phyloP scores from a whole-genome alignment of 2,329 filamentous ascomycete species.

The Corinectria fuckeliana region DNA sequence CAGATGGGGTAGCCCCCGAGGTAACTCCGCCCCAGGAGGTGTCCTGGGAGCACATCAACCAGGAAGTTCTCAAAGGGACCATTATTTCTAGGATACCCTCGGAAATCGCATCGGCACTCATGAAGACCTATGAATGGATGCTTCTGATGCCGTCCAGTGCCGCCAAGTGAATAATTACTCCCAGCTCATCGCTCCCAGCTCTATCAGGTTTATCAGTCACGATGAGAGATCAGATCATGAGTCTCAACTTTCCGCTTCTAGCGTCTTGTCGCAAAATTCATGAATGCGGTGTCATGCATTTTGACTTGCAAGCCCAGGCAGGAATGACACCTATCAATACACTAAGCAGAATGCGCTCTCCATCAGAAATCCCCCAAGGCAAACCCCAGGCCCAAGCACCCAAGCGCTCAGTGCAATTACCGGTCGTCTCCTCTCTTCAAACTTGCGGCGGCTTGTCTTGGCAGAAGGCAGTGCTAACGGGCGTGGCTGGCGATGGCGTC shows the following conservation, averaged over 20 bases:
- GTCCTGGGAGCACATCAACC: background rate
- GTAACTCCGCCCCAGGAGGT: slow-evolving; percentile 17
- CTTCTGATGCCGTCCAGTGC: background rate
- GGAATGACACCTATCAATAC: background rate
- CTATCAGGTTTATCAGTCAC: background rate
- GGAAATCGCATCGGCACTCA: background rate
- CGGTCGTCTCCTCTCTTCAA: too few relatives aligned
- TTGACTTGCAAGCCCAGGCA: background rate
- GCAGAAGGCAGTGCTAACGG: slow-evolving; percentile 25
- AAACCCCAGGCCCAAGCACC: background rate
- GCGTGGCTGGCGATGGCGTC: slow-evolving; percentile 30
- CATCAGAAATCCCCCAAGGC: background rate
- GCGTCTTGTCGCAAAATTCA: background rate
- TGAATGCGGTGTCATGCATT: background rate
- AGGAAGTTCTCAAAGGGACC: background rate
- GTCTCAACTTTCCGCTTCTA: background rate
- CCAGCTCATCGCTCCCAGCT: background rate
- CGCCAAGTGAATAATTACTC: background rate
- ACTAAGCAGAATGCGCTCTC: background rate
- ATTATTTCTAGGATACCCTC: background rate
- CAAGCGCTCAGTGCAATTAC: background rate
- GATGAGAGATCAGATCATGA: background rate
- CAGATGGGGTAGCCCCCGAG: slow-evolving; percentile 12
- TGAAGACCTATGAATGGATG: background rate
- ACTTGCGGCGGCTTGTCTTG: slow-evolving; percentile 14